Base-by-base conservation (phyloP, 148 eudicot species). In the Polygonum aviculare region DNA sequence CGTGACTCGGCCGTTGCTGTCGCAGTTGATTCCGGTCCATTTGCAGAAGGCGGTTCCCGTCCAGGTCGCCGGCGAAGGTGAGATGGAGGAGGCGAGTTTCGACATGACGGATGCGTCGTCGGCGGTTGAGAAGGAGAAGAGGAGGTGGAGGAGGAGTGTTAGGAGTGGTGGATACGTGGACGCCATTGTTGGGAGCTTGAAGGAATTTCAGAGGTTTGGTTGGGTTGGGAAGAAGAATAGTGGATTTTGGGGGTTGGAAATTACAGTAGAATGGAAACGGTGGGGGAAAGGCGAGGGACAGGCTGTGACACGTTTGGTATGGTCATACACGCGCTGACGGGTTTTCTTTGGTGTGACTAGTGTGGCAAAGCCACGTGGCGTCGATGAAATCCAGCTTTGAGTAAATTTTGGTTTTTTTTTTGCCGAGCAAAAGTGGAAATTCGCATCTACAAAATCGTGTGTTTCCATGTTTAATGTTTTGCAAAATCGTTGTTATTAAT, bases 11-110 rank as follows among this genome's bases (percentile, higher is more conserved):
- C 71, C 48, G 31, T 78, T 47, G 49, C 6, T 5, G 59, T 87
- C 88, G 76, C 97, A 90, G 4, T 1, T 45, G 8, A 93, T 47
- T 77, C 84, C 86, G 2, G 77, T 0, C 97, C 96, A 93, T 2
- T 76, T 67, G 84, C 95, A 93, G 84, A 54, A 77, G 59, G 41
- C 9, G 44, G 57, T 36, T 18, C 76, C 75, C 19, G 86, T n/a
- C 97, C 97, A 93, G 67, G 80, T 80, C 1, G 82, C 1, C 0
- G 91, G 93, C 4, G 81, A 4, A 0, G 90, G 83, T 18, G 80
- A 35, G 57, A 90, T 47, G 75, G 79, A 15, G 18, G 81, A n/a
- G 60, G 82, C 74, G 74, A 93, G 47, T 35, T 77, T 9, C 41
- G 79, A 12, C 89, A 93, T 87, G 36, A 82, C 82, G 79, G 86